Conservation (phyloP, 441 rosid genomes). For the Dalechampia spathulata region DNA sequence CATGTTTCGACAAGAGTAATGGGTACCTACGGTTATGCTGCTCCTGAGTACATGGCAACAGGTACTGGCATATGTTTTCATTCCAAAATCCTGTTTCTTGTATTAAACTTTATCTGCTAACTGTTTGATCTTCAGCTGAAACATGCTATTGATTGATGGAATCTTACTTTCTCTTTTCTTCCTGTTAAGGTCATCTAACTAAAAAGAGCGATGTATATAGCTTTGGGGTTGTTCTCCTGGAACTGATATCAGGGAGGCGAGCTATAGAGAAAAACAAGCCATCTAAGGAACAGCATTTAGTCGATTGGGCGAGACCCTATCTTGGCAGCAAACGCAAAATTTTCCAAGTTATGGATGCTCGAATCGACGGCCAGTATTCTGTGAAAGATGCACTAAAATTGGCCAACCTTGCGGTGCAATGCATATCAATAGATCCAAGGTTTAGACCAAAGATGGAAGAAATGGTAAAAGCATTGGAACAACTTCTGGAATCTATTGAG, state of each 20-base stretch:
- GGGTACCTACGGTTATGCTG: conserved; percentile 95
- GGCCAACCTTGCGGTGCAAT: conserved; percentile 51
- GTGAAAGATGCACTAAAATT: conserved; percentile 40
- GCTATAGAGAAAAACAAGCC: conserved; percentile 69
- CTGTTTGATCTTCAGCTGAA: too few relatives aligned
- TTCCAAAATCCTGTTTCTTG: too few relatives aligned
- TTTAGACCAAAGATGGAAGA: conserved; percentile 56
- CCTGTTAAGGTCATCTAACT: conserved; percentile 52
- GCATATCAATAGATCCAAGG: conserved; percentile 58
- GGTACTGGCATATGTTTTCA: conserved; percentile 43
- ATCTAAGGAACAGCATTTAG: conserved; percentile 60
- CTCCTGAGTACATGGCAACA: conserved; percentile 89
- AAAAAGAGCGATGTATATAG: conserved; percentile 79
- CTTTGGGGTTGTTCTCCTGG: conserved; percentile 83
- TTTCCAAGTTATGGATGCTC: conserved; percentile 53
- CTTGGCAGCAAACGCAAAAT: conserved; percentile 55
- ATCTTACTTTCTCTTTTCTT: conserved; percentile 1
- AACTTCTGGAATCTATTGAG: too few relatives aligned
- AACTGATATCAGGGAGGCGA: conserved; percentile 68
- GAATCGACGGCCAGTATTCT: conserved; percentile 59
- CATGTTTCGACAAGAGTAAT: conserved; percentile 87
- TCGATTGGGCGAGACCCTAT: conserved; percentile 81
- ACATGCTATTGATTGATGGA: too few relatives aligned
- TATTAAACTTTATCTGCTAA: too few relatives aligned
- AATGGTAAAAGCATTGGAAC: conserved; percentile 48